Evolutionary conservation across 352 stramenopile genomes (phyloP).

Genomic region (Phytophthora cryptogea): DNA sequence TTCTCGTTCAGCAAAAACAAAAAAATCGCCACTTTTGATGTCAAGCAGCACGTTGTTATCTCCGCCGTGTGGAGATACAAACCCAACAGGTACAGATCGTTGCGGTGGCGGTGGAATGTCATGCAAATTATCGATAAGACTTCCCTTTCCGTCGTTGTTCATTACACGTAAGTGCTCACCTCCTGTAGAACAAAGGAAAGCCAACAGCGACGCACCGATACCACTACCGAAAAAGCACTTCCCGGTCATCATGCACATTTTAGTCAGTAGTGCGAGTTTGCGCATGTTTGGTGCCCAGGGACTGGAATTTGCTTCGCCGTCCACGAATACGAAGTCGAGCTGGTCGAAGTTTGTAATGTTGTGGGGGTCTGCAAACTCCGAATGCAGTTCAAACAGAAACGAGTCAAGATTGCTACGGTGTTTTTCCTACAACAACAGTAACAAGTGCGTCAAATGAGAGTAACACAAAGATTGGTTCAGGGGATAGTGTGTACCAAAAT

Average conservation of each 20-base stretch:
- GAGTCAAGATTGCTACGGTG: conserved; percentile 65
- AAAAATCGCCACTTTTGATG: conserved; percentile 77
- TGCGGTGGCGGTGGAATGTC: conserved; percentile 40
- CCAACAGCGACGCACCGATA: conserved; percentile 59
- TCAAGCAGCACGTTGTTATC: conserved; percentile 61
- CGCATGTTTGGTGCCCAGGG: conserved; percentile 66
- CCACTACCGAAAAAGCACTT: conserved; percentile 79
- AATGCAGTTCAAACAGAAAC: conserved; percentile 81
- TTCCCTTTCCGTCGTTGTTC: conserved; percentile 66
- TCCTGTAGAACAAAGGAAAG: conserved; percentile 75
- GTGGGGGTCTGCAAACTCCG: conserved; percentile 60
- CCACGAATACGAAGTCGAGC: conserved; percentile 83
- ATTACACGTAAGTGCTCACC: conserved; percentile 63
- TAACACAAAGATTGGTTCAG: conserved; percentile 4
- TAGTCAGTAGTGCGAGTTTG: conserved; percentile 65
- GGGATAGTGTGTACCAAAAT: conserved; percentile 44
- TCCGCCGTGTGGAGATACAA: conserved; percentile 17
- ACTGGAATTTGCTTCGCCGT: conserved; percentile 62
- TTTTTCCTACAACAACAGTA: conserved; percentile 47
- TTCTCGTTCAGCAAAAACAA: conserved; percentile 41
- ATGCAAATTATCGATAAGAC: conserved; percentile 44
- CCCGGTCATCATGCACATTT: conserved; percentile 91
- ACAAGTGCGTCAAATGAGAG: background rate
- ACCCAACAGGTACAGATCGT: conserved; percentile 13
- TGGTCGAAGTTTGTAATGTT: conserved; percentile 81